These are phyloP conservation scores for Aspergillus fumigatus DNA, from an alignment of 2,329 filamentous ascomycete genomes.

Conservation along the genomic window DNA sequence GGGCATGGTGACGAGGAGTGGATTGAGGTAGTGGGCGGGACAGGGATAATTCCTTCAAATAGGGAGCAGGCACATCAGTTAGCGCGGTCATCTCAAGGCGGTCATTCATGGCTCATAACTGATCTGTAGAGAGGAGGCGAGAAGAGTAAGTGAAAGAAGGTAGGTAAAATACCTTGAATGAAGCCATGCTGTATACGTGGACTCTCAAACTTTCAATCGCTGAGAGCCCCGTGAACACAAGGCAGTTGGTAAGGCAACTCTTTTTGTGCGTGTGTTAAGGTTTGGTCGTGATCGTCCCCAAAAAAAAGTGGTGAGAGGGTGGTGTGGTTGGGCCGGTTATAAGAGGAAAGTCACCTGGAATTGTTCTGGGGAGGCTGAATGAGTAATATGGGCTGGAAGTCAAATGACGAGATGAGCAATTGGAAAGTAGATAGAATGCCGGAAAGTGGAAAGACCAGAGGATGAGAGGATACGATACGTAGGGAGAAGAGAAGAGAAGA, in stretches of 20 bases:
- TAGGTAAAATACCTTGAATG: conserved; percentile 33
- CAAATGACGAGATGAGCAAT: not conserved
- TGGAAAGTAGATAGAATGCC: conserved; percentile 5
- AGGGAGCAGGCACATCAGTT: conserved; percentile 14
- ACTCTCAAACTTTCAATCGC: conserved; percentile 27
- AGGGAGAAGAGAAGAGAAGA: conserved; percentile 7
- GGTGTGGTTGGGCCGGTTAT: conserved; percentile 5
- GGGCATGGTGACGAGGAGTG: conserved; percentile 72
- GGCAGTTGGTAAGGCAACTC: not conserved
- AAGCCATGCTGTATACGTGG: conserved; percentile 32
- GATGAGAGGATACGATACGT: conserved; percentile 3
- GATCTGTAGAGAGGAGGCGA: not conserved
- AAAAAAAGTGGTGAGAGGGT: conserved; percentile 7
- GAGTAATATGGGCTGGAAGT: not conserved
- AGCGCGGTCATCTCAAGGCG: conserved; percentile 8
- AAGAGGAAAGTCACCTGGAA: conserved; percentile 1
- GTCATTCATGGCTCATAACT: not conserved
- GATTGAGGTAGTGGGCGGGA: conserved; percentile 64
- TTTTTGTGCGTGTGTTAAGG: not conserved
- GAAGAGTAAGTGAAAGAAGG: not conserved
- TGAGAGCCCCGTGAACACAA: conserved; percentile 19
- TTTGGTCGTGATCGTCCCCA: not conserved
- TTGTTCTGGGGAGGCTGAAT: not conserved
- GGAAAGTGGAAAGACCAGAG: conserved; percentile 5
- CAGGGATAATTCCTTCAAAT: conserved; percentile 43